Conservation (phyloP, 2,329 filamentous ascomycete species). For the Colletotrichum endophyticum region DNA sequence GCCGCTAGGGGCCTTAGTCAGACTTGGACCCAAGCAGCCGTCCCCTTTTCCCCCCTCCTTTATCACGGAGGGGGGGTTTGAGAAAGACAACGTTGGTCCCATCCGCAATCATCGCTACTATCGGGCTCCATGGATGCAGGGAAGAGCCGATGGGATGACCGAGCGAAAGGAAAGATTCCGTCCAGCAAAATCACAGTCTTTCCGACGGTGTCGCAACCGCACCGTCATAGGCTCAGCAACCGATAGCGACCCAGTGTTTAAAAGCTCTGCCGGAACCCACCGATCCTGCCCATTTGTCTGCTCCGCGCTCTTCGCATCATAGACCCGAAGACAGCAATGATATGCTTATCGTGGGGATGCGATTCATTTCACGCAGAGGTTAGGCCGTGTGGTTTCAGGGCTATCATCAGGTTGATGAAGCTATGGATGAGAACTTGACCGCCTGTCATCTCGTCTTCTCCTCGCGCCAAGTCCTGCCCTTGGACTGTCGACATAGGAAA, state of each 20-base stretch:
- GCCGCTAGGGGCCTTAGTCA: not conserved
- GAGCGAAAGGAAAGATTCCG: not conserved
- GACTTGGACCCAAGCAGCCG: not conserved
- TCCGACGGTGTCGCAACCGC: not conserved
- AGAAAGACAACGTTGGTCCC: not conserved
- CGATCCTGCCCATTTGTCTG: not conserved
- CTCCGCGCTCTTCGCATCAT: not conserved
- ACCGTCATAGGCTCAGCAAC: not conserved
- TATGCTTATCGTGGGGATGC: not conserved
- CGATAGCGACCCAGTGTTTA: not conserved
- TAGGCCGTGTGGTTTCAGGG: not conserved
- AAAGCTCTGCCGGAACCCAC: not conserved
- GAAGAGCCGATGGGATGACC: not conserved
- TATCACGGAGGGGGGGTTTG: not conserved
- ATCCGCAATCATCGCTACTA: not conserved
- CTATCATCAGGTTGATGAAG: not conserved
- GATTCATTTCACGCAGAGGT: not conserved
- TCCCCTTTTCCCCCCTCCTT: not conserved
- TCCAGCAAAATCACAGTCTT: not conserved
- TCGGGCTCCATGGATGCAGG: not conserved
- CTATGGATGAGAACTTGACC: accelerated
- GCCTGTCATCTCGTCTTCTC: accelerated
- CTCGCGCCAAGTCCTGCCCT: accelerated
- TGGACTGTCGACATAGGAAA: not conserved
- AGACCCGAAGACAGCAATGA: not conserved